phyloP scores from a whole-genome alignment of 768 basidiomycete species.

The Pleurotus platypus region DNA sequence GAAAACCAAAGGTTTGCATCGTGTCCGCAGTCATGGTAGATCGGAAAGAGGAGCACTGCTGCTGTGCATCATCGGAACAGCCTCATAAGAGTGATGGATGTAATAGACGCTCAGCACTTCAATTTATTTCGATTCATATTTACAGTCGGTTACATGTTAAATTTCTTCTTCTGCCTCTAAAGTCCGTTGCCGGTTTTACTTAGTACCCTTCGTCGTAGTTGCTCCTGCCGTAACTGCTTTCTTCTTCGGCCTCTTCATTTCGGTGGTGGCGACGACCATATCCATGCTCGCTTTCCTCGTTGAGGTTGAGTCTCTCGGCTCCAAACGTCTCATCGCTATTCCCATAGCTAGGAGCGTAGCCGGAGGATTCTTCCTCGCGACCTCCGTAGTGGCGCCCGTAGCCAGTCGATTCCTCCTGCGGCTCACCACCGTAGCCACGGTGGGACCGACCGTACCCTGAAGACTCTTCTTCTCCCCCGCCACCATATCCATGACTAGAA shows the following conservation, averaged over 20 bases:
- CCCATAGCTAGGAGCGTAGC: constrained; percentile 24
- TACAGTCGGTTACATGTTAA: neutral
- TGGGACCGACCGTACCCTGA: neutral
- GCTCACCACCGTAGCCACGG: neutral
- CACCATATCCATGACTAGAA: constrained; percentile 5
- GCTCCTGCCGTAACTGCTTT: too few relatives aligned
- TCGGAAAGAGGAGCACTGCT: neutral
- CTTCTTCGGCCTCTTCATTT: constrained; percentile 11
- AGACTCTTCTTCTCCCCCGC: constrained; percentile 12
- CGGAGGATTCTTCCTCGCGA: constrained; percentile 7
- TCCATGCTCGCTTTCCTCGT: constrained; percentile 29
- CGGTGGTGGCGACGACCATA: constrained; percentile 12
- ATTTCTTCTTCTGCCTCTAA: too few relatives aligned
- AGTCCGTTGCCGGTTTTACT: neutral
- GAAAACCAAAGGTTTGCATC: constrained; percentile 39
- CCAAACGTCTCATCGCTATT: constrained; percentile 45
- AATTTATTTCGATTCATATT: neutral
- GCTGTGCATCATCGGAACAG: neutral
- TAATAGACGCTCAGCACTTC: neutral
- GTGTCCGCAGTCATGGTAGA: constrained; percentile 20
- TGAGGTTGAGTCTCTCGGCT: constrained; percentile 44
- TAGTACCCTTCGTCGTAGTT: constrained; percentile 9
- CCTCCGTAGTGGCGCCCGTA: neutral
- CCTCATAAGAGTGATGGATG: neutral
- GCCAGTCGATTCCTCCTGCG: neutral